Conservation (phyloP, 1,284 basidiomycete genomes). For the Inonotus obliquus region DNA sequence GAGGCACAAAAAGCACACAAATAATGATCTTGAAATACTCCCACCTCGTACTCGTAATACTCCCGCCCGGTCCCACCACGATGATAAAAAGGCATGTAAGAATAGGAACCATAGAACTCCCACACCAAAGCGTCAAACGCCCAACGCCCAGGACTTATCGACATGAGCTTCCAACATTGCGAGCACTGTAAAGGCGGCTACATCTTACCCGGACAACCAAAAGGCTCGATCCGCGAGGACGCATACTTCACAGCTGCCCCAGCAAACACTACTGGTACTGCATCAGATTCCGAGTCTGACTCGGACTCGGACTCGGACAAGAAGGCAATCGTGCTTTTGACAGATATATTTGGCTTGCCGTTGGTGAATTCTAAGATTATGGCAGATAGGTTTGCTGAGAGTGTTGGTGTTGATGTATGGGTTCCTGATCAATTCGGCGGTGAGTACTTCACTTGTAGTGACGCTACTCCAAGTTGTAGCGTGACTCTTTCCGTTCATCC, state of each 20-base stretch:
- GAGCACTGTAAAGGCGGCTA: slow-evolving; percentile 20
- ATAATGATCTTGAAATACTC: no score
- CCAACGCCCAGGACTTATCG: background rate
- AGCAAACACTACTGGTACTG: no score
- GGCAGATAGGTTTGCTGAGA: slow-evolving; percentile 52
- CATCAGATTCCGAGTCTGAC: background rate
- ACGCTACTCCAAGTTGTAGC: no score
- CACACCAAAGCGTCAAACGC: no score
- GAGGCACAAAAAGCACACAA: no score
- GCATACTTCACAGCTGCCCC: slow-evolving; percentile 19
- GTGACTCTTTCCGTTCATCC: slow-evolving; percentile 21
- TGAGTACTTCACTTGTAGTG: no score
- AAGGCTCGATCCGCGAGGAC: slow-evolving; percentile 16
- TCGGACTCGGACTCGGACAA: slow-evolving; percentile 11
- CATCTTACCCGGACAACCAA: slow-evolving; percentile 19
- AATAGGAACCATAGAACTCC: background rate
- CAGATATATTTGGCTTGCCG: slow-evolving; percentile 55
- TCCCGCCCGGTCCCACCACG: background rate
- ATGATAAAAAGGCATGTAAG: background rate
- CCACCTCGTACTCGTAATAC: no score
- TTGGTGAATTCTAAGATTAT: slow-evolving; percentile 59
- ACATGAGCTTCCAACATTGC: slow-evolving; percentile 16
- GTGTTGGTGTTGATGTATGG: slow-evolving; percentile 56
- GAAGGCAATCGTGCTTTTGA: slow-evolving; percentile 48
- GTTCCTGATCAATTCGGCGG: slow-evolving; percentile 51